Evolutionary conservation across 1,284 basidiomycete species (phyloP).

Genomic region (Papiliotrema laurentii): DNA sequence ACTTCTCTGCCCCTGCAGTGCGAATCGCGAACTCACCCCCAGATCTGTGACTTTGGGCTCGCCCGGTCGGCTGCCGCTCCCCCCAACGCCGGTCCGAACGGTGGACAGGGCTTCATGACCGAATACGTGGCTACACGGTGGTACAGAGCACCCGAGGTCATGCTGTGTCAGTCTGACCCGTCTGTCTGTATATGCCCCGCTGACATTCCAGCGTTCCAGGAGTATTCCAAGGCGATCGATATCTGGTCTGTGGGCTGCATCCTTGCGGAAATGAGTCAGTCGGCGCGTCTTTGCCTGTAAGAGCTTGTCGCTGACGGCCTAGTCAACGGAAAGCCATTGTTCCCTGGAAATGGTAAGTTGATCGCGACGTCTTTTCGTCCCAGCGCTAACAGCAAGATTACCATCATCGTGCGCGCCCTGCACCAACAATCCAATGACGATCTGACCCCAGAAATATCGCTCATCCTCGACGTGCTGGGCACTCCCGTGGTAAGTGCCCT

Average conservation of each 20-base stretch:
- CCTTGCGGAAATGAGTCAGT: slow-evolving; percentile 75
- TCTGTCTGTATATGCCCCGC: slow-evolving; percentile 1
- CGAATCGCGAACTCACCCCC: too few species aligned
- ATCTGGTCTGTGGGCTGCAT: slow-evolving; percentile 93
- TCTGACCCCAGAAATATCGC: slow-evolving; percentile 49
- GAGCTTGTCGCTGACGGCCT: slow-evolving; percentile 2
- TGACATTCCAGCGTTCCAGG: slow-evolving; percentile 63
- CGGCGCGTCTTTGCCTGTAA: background rate
- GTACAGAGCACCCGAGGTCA: slow-evolving; percentile 92
- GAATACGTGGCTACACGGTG: slow-evolving; percentile 91
- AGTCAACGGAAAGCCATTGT: slow-evolving; percentile 78
- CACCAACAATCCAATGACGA: background rate
- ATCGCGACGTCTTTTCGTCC: slow-evolving; percentile 11
- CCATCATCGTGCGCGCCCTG: slow-evolving; percentile 34
- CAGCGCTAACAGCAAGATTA: slow-evolving; percentile 20
- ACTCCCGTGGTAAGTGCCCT: slow-evolving; percentile 49
- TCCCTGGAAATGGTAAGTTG: slow-evolving; percentile 77
- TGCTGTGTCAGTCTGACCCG: slow-evolving; percentile 59
- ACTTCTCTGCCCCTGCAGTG: slow-evolving; percentile 10
- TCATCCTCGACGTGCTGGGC: slow-evolving; percentile 58
- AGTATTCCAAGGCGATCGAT: slow-evolving; percentile 88
- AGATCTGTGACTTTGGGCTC: slow-evolving; percentile 88
- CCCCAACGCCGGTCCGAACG: slow-evolving; percentile 68
- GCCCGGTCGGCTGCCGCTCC: slow-evolving; percentile 71
- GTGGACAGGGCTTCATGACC: slow-evolving; percentile 86